Evolutionary conservation across 2,329 filamentous ascomycete species (phyloP), one percentile per base, ranked within the genome.

Genomic region (Teratosphaeria nubilosa): DNA sequence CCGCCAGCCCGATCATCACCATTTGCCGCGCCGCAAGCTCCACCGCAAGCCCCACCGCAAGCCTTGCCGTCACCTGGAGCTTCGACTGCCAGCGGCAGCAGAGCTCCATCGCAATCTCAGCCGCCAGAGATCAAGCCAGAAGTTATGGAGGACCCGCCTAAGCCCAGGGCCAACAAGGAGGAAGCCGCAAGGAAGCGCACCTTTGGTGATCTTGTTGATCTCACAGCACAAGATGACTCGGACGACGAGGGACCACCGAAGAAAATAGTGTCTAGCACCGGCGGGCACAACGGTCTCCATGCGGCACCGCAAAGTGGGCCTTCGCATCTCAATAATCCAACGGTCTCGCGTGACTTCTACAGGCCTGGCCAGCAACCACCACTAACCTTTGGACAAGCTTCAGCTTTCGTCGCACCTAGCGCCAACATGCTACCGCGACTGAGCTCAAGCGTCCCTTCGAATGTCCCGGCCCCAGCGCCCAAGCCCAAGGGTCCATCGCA

Each of bases 141-240:
- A 51, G 55, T 62, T 20, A 60, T 63, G 22, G 51, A 59, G 54
- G 64, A 65, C 51, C 64, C 66, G 20, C 65, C 60, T 0, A 63
- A 64, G 9, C 66, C 65, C 4, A 75, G 76, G 31, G 71, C 72
- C 5, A 75, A 79, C 61, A 83, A 83, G 63, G 79, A 78, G 65
- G 78, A 81, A 64, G 76, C 76, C 56, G 80, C 81, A n/a, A 73
- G 78, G 27, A 84, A 83, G 65, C 75, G 80, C 24, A 77, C 73
- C 7, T 78, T 83, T 61, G 75, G 72, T 27, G 80, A 83, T 30
- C 69, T 84, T 50, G 73, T 83, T 5, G 81, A 83, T 64, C 66
- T 83, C 56, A 78, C 79, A 3, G 62, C 63, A 6, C 61, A 68
- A 24, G 67, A 69, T 24, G 65, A 78, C 20, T 76, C 76, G 16